Conservation (phyloP, 352 stramenopile species). For the Thraustochytrium striatum region DNA sequence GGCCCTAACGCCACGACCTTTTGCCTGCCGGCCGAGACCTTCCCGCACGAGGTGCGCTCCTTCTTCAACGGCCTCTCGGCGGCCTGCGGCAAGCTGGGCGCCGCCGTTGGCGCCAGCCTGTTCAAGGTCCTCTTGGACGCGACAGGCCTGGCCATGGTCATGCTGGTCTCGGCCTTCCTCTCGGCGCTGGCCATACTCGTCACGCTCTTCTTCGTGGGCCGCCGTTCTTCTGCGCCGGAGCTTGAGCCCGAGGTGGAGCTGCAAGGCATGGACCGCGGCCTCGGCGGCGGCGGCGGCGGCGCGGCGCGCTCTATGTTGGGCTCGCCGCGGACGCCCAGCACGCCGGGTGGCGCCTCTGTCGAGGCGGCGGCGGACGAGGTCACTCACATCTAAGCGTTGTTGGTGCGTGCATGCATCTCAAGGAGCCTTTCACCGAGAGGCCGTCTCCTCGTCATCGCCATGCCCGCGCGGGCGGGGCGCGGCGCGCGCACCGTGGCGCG, state of each 20-base stretch:
- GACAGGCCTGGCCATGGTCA: conserved; percentile 58
- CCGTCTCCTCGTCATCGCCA: no score
- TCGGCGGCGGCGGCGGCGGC: neutral
- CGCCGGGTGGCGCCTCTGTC: neutral
- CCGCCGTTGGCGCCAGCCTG: conserved; percentile 53
- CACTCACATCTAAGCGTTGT: conserved; percentile 2
- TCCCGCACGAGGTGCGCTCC: conserved; percentile 65
- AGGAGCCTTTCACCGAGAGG: no score
- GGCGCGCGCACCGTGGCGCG: no score
- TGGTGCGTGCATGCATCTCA: no score
- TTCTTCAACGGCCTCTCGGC: conserved; percentile 73
- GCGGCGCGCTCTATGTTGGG: neutral
- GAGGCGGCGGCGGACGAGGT: neutral
- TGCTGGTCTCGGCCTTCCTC: conserved; percentile 62
- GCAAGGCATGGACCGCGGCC: neutral
- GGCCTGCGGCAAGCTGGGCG: conserved; percentile 67
- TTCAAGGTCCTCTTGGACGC: conserved; percentile 45
- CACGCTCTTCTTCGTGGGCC: conserved; percentile 63
- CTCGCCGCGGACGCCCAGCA: neutral
- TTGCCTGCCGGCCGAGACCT: conserved; percentile 71
- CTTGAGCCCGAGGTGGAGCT: neutral
- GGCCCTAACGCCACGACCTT: conserved; percentile 78
- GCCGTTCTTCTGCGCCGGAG: neutral
- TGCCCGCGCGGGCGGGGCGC: no score
- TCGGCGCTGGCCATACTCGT: conserved; percentile 64